Evolutionary conservation across 106 monocot species (phyloP).

Genomic region (Ottelia alismoides): DNA sequence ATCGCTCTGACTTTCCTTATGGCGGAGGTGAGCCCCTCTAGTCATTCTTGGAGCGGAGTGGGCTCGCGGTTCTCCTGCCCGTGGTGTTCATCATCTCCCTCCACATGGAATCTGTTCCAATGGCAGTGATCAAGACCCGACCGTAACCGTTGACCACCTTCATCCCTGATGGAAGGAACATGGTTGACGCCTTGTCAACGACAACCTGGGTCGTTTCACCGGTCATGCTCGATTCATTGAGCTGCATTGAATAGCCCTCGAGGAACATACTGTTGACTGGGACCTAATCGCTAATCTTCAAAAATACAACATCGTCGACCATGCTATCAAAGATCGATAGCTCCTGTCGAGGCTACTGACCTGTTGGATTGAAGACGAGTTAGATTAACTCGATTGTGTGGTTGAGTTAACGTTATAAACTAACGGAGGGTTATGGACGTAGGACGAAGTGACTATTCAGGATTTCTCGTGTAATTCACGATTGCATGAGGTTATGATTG

Average conservation of each 20-base stretch:
- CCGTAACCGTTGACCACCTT: constrained; percentile 41
- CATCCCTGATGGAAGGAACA: constrained; percentile 33
- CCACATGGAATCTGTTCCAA: constrained; percentile 39
- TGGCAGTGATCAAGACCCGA: constrained; percentile 29
- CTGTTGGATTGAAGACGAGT: no score
- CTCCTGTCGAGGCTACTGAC: no score
- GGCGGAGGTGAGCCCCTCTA: constrained; percentile 24
- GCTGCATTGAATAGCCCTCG: constrained; percentile 26
- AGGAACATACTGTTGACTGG: constrained; percentile 33
- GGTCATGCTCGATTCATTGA: constrained; percentile 50
- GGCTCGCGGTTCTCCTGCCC: constrained; percentile 15
- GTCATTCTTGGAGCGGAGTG: constrained; percentile 40
- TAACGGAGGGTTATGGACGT: no score
- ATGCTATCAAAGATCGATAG: constrained; percentile 28
- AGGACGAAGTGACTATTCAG: no score
- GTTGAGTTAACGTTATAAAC: no score
- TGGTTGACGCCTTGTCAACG: constrained; percentile 13
- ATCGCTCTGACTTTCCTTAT: no score
- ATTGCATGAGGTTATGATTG: no score
- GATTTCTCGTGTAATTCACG: no score
- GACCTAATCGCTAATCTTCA: constrained; percentile 38
- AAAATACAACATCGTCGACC: constrained; percentile 30
- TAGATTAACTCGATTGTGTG: no score
- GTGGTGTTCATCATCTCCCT: constrained; percentile 39
- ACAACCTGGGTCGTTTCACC: constrained; percentile 27